Evolutionary conservation across 2,329 filamentous ascomycete species (phyloP), one percentile per base, ranked within the genome.

Genomic region (Fusarium burgessii): DNA sequence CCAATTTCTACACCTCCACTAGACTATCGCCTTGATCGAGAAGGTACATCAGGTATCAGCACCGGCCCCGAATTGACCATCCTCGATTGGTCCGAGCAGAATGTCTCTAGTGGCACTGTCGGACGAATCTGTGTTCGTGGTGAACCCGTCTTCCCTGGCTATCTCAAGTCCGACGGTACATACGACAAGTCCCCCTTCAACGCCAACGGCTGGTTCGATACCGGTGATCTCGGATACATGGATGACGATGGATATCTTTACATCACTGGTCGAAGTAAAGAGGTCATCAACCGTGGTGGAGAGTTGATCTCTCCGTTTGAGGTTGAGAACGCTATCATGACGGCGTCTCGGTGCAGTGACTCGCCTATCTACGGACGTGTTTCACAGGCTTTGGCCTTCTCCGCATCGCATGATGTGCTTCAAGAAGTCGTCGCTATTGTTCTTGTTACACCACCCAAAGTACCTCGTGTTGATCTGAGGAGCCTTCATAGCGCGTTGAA

Each of bases 311-410:
- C 62, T 0, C 60, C 62, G 0, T 65, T 65, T 0, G 62, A 65
- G 2, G 62, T 65, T 9, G 59, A 65, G 60, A 65, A 65, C 1
- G 60, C 62, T 3, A 58, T 65, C 13, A 65, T 65, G 62, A 58
- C 62, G 13, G 50, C 62, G 14, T 65, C 62, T 1, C 29, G 33
- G 14, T 15, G 14, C 7, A 25, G 40, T 4, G 36, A 40, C 0
- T 65, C 62, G 0, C 42, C 50, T 0, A 58, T 65, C 0, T 35
- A 40, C 4, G 60, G 62, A 1, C 35, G 50, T 3, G 42, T 65
- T 0, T 43, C 62, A 2, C 62, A 65, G 7, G 46, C 62, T 12
- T 11, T 65, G 6, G 49, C 60, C 0, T 65, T 65, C 0, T 63
- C 58, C 0, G 42, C 41, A 6, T 15, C 9, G 3, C 62, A 65